These are phyloP conservation scores for Eucalyptus cladocalyx DNA, from an alignment of 345 rosid genomes.

Conservation along the genomic window DNA sequence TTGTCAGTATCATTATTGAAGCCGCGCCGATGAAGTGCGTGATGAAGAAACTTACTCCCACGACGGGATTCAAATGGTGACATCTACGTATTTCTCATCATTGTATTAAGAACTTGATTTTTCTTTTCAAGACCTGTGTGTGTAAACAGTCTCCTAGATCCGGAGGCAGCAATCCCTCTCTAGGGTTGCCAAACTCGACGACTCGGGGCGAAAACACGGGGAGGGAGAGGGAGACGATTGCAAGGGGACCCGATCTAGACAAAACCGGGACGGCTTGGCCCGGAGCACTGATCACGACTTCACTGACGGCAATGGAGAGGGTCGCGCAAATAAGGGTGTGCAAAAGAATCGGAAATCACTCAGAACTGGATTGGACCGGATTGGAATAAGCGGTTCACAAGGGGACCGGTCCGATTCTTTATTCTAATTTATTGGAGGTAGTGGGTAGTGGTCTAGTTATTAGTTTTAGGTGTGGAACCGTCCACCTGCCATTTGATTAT, in stretches of 20 bases:
- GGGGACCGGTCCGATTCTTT: rapidly evolving
- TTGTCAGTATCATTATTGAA: not conserved
- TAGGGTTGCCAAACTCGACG: not conserved
- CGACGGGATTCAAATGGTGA: not conserved
- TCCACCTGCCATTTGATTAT: rapidly evolving
- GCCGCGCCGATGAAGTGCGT: not conserved
- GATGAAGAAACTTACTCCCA: not conserved
- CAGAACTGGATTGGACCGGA: rapidly evolving
- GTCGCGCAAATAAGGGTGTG: not conserved
- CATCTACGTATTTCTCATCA: not conserved
- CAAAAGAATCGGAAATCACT: too few species aligned
- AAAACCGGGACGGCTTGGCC: not conserved
- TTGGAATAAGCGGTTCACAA: too few species aligned
- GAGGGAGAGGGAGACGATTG: not conserved
- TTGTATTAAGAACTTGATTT: not conserved
- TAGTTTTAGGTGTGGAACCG: too few species aligned
- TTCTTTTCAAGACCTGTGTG: not conserved
- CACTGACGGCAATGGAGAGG: not conserved
- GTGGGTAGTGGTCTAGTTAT: rapidly evolving
- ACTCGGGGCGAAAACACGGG: not conserved
- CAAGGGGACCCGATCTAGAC: not conserved
- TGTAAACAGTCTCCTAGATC: not conserved
- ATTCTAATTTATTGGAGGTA: too few species aligned
- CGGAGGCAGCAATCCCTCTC: not conserved
- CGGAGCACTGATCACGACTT: not conserved